Evolutionary conservation across 768 basidiomycete genomes (phyloP), one percentile per base, ranked within the genome.

Genomic region (Pleurotus tuber-regium): DNA sequence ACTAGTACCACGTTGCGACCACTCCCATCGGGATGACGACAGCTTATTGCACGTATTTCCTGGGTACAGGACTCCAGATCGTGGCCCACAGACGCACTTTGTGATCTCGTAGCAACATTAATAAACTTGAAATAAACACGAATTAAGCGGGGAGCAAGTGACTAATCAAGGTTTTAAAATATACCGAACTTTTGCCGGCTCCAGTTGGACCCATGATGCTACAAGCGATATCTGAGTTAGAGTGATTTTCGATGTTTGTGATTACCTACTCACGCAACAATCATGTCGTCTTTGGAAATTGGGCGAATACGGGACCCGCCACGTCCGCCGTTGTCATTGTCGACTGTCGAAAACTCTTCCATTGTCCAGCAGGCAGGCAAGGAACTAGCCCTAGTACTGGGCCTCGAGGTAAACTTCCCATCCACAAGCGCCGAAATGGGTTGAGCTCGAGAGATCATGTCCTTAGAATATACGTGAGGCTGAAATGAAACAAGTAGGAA

Each of bases 91-190:
- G 52, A 39, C 4, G 62, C 57, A 10, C 51, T 43, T 4, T 57
- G 51, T 3, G 18, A 30, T 1, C 59, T 59, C 8, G 61, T 52
- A 3, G 58, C 61, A 23, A 56, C 30, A 38, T 66, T 68, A 18
- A 66, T 59, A 33, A 65, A 65, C 66, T 66, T 36, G 10, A 46
- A n/a, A n/a, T n/a, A n/a, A n/a, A n/a, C n/a, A n/a, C n/a, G n/a
- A n/a, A n/a, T n/a, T n/a, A n/a, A n/a, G n/a, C n/a, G n/a, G n/a
- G n/a, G n/a, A n/a, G n/a, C n/a, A n/a, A n/a, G n/a, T n/a, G n/a
- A n/a, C n/a, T n/a, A n/a, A n/a, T n/a, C n/a, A n/a, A n/a, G n/a
- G n/a, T n/a, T n/a, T n/a, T n/a, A 11, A 21, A 5, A 48, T 54
- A 24, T 43, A 64, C 63, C 30, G 60, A 51, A 36, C 63, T 64